These are phyloP conservation scores for Saturnispora gosingensis DNA, from an alignment of 805 yeast species.

Conservation along the genomic window DNA sequence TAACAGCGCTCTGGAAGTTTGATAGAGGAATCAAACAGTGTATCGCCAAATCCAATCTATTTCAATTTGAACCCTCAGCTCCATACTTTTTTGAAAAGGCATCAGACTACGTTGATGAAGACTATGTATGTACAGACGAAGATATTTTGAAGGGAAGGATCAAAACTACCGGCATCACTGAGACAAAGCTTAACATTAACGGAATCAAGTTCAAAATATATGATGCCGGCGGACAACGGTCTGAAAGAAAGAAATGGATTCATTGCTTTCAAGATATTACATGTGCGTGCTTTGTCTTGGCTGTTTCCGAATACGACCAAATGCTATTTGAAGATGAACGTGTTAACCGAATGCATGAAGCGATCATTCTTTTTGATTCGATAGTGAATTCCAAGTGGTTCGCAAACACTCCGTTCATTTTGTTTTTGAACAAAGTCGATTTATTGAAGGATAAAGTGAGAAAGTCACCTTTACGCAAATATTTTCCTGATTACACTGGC, in stretches of 20 bases:
- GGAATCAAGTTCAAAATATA: constrained; percentile 63
- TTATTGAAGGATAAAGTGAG: constrained; percentile 62
- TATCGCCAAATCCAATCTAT: constrained; percentile 55
- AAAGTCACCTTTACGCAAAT: constrained; percentile 54
- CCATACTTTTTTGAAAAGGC: constrained; percentile 71
- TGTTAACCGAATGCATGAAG: constrained; percentile 86
- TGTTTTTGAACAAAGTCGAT: constrained; percentile 86
- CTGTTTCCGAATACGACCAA: constrained; percentile 89
- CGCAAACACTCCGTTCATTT: constrained; percentile 72
- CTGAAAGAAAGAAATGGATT: constrained; percentile 89
- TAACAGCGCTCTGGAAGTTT: constrained; percentile 54
- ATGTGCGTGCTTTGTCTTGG: constrained; percentile 78
- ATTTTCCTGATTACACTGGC: constrained; percentile 75
- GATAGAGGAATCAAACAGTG: constrained; percentile 61
- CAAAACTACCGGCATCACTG: constrained; percentile 93
- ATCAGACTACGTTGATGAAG: constrained; percentile 50
- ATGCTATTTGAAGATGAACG: constrained; percentile 80
- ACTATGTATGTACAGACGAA: constrained; percentile 63
- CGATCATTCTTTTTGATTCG: constrained; percentile 74
- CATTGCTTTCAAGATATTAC: constrained; percentile 89
- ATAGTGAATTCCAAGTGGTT: constrained; percentile 84
- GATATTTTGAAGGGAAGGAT: constrained; percentile 88
- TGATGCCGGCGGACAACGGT: constrained; percentile 96
- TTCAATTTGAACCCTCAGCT: constrained; percentile 80
- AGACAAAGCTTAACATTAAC: constrained; percentile 63